Evolutionary conservation across 2,329 filamentous ascomycete genomes (phyloP).

Genomic region (Claviceps fusiformis): DNA sequence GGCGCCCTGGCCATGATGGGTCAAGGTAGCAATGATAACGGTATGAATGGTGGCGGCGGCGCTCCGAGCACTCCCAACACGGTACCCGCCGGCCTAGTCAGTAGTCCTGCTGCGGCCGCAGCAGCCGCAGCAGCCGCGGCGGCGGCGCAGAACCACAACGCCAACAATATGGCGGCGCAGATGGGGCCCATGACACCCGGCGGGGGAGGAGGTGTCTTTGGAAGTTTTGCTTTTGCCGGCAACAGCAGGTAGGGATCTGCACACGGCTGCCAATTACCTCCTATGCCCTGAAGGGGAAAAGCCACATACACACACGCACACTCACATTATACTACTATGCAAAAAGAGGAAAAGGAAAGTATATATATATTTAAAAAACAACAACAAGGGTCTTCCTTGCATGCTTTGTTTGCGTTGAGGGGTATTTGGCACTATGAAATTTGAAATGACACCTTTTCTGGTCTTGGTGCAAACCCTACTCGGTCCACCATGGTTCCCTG

Average conservation of each 20-base stretch:
- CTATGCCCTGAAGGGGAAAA: not conserved
- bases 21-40: slow-evolving; percentile 24
- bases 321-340: too few species aligned
- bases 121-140: too few species aligned
- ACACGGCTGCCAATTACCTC: slow-evolving; percentile 5
- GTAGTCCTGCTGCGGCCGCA: slow-evolving; percentile 25
- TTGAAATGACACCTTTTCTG: too few species aligned
- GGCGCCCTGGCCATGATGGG: slow-evolving; percentile 20
- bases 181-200: slow-evolving; percentile 69
- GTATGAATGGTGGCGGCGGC: slow-evolving; percentile 17
- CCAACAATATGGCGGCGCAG: slow-evolving; percentile 36
- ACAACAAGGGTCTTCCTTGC: not conserved
- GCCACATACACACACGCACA: not conserved
- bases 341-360: not conserved
- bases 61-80: slow-evolving; percentile 58
- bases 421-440: not conserved
- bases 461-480: not conserved
- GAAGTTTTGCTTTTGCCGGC: slow-evolving; percentile 49
- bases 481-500: not conserved
- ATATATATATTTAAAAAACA: not conserved
- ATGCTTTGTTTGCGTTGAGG: not conserved
- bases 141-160: slow-evolving; percentile 35
- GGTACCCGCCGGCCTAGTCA: slow-evolving; percentile 34
- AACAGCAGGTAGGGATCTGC: slow-evolving; percentile 20
- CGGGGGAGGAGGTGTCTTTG: slow-evolving; percentile 61